phyloP scores from a whole-genome alignment of 768 basidiomycete genomes.

The Suillus placidus region DNA sequence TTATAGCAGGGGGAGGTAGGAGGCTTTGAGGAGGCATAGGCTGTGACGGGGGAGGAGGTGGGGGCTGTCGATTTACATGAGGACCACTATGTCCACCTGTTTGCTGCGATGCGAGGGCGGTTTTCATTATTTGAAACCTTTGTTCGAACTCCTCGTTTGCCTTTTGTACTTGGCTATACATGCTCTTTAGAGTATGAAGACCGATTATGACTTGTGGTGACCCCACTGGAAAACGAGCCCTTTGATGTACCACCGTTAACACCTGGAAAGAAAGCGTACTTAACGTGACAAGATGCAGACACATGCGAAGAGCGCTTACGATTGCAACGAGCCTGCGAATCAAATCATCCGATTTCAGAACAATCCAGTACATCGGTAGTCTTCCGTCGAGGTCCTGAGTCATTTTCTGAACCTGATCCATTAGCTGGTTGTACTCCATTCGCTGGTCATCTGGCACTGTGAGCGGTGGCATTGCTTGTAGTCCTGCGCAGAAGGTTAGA shows the following conservation, averaged over 20 bases:
- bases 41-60: conserved; percentile 18
- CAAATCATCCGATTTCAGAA: conserved; percentile 50
- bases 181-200: conserved; percentile 44
- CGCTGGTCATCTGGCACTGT: conserved; percentile 57
- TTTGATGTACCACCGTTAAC: conserved; percentile 43
- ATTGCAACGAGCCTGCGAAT: conserved; percentile 56
- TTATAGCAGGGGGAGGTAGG: conserved; percentile 25
- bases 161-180: conserved; percentile 46
- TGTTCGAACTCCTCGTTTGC: conserved; percentile 44
- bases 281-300: conserved; percentile 16
- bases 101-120: conserved; percentile 9
- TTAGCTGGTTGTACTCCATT: conserved; percentile 49
- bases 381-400: conserved; percentile 52
- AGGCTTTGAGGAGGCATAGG: conserved; percentile 22
- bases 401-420: conserved; percentile 52
- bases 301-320: conserved; percentile 43
- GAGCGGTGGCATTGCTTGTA: conserved; percentile 36
- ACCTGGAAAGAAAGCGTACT: conserved; percentile 36
- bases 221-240: conserved; percentile 23
- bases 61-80: conserved; percentile 9
- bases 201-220: conserved; percentile 37
- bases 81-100: conserved; percentile 1
- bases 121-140: conserved; percentile 30
- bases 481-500: conserved; percentile 32
- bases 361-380: conserved; percentile 47